Conservation (phyloP, 2,329 filamentous ascomycete species). For the Aspergillus tanneri region DNA sequence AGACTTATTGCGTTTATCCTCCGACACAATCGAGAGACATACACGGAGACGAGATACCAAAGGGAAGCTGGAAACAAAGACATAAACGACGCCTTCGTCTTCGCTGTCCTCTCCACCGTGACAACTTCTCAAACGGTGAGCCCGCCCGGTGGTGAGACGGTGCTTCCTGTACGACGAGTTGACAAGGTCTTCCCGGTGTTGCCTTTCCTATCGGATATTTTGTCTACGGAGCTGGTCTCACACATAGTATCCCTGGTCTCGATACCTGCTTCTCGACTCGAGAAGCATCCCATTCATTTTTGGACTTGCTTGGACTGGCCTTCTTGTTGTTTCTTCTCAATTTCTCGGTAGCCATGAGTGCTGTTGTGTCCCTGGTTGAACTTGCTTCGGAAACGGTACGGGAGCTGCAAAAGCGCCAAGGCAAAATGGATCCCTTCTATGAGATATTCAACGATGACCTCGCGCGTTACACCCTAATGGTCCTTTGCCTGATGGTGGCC, state of each 20-base stretch:
- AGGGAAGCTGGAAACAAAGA: constrained; percentile 1
- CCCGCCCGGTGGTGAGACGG: too few species aligned
- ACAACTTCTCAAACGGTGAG: too few species aligned
- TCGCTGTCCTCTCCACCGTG: not conserved
- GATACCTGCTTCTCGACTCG: not conserved
- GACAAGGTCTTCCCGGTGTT: not conserved
- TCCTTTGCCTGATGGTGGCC: constrained; percentile 63
- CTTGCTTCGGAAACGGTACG: constrained; percentile 24
- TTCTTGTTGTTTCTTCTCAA: not conserved
- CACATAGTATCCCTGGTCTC: constrained; percentile 12
- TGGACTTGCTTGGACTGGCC: not conserved
- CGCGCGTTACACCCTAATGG: constrained; percentile 60
- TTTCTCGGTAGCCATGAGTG: constrained; percentile 20
- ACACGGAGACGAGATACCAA: not conserved
- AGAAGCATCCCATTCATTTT: not conserved
- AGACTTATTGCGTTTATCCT: not conserved
- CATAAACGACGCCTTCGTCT: not conserved
- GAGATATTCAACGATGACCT: constrained; percentile 54
- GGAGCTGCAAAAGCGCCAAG: constrained; percentile 29
- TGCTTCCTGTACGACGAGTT: not conserved
- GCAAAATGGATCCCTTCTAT: constrained; percentile 21
- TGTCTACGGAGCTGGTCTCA: constrained; percentile 33
- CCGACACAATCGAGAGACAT: too few species aligned
- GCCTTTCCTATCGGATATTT: constrained; percentile 7
- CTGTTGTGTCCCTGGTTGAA: constrained; percentile 30